Evolutionary conservation across 2,329 filamentous ascomycete species (phyloP).

Genomic region (Tolypocladium tropicale): DNA sequence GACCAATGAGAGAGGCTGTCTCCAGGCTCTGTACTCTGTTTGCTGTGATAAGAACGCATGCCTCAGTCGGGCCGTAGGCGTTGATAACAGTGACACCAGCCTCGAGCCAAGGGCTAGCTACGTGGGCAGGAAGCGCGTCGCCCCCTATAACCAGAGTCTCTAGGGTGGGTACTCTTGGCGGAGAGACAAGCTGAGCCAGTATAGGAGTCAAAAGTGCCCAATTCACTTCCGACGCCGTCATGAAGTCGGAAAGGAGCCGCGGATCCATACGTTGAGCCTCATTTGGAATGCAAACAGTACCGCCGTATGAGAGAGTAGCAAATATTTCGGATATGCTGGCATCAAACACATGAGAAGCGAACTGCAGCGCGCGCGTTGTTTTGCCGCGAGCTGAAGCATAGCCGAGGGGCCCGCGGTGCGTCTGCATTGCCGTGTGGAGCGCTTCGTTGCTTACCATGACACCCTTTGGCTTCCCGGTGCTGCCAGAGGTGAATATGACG

Average conservation of each 20-base stretch:
- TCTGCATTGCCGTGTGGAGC: neutral
- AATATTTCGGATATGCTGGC: constrained; percentile 1
- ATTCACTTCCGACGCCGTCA: neutral
- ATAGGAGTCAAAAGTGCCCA: neutral
- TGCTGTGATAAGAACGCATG: neutral
- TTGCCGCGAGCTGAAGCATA: neutral
- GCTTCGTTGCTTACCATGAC: neutral
- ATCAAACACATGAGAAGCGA: constrained; percentile 1
- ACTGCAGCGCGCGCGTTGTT: neutral
- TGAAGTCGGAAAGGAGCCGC: neutral
- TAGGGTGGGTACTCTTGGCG: neutral
- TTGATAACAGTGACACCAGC: neutral
- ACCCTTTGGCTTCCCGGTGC: neutral
- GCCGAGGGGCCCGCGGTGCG: neutral
- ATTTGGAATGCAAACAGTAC: constrained; percentile 1
- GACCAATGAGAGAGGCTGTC: neutral
- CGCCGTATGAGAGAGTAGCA: neutral
- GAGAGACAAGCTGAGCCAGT: neutral
- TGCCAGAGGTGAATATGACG: neutral
- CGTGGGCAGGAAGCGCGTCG: neutral
- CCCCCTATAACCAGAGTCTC: neutral
- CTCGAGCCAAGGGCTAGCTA: neutral
- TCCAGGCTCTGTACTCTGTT: neutral
- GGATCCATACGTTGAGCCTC: constrained; percentile 1
- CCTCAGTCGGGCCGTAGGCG: constrained; percentile 1